phyloP scores from a whole-genome alignment of 1,284 basidiomycete genomes.

The Boletus semigastroideus region DNA sequence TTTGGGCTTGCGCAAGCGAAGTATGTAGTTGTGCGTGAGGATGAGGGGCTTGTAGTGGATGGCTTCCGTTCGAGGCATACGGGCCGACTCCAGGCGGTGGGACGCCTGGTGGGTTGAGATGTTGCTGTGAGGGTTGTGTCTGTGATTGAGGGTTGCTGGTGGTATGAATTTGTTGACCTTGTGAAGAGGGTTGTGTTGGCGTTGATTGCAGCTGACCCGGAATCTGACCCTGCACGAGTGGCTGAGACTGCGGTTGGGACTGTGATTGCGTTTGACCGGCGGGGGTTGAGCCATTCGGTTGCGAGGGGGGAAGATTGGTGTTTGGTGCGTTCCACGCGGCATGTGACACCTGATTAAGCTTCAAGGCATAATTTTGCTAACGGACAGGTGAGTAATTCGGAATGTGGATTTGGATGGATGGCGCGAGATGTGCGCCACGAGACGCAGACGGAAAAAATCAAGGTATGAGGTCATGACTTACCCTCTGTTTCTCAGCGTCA shows the following conservation, averaged over 20 bases:
- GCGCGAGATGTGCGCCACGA: neutral
- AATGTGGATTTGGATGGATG: neutral
- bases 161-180: constrained; percentile 38
- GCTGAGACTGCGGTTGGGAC: constrained; percentile 23
- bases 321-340: constrained; percentile 58
- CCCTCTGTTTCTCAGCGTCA: constrained; percentile 68
- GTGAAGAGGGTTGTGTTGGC: constrained; percentile 35
- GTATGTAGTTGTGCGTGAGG: constrained; percentile 33
- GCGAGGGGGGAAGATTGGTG: constrained; percentile 34
- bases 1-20: constrained; percentile 29
- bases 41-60: constrained; percentile 35
- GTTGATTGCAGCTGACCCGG: constrained; percentile 23
- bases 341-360: constrained; percentile 60
- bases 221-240: constrained; percentile 34
- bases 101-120: constrained; percentile 56
- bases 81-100: constrained; percentile 41
- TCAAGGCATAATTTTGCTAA: constrained; percentile 58
- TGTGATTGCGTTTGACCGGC: constrained; percentile 34
- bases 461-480: constrained; percentile 39
- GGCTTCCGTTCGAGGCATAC: constrained; percentile 46
- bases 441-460: neutral
- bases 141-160: constrained; percentile 30
- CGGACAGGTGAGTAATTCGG: constrained; percentile 13
- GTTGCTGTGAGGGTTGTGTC: constrained; percentile 28
- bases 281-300: constrained; percentile 31